Evolutionary conservation across 139 green algal genomes (phyloP), one percentile per base, ranked within the genome.

Genomic region (Tetradesmus obliquus): DNA sequence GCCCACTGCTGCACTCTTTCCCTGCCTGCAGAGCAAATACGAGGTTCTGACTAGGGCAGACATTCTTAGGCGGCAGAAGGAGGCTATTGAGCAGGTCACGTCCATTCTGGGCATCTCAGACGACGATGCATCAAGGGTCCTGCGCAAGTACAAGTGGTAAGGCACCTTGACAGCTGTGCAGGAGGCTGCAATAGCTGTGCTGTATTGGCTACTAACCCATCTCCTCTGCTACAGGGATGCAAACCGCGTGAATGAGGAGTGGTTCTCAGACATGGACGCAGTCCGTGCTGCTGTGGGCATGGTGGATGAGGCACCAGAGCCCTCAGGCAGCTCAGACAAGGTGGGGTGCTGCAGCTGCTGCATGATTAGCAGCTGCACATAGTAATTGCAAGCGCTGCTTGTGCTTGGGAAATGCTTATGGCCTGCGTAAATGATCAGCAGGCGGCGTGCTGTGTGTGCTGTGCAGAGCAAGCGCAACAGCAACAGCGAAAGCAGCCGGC

Each of bases 211-310:
- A 4, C 1, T 57, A 74, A 19, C 3, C 7, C n/a, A 2, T 53
- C 74, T 82, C 22, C 3, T 82, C 74, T 54, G 74, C 54, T 90
- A 32, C 94, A 98, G 96, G 97, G 97, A 98, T 89, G 92, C 94
- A 5, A 96, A 94, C 87, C 91, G 94, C 3, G 93, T 97, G 32
- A 94, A 99, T 60, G 97, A 99, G 69, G 96, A 98, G 83, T 99
- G 97, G 97, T 99, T 99, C 90, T 85, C 89, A 0, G 96, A 99
- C 88, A 93, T 96, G 45, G 96, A 97, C 2, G 86, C 81, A 6
- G 95, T 99, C 87, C 93, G 93, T 15, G 79, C 90, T 8, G 88
- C 93, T 80, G 93, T 99, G 5, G 98, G 98, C 1, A 92, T 99
- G 5, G 20, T 96, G 71, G 94, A 97, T 5, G 83, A 93, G 32